phyloP scores from a whole-genome alignment of 768 basidiomycete species.

The Naganishia randhawae region DNA sequence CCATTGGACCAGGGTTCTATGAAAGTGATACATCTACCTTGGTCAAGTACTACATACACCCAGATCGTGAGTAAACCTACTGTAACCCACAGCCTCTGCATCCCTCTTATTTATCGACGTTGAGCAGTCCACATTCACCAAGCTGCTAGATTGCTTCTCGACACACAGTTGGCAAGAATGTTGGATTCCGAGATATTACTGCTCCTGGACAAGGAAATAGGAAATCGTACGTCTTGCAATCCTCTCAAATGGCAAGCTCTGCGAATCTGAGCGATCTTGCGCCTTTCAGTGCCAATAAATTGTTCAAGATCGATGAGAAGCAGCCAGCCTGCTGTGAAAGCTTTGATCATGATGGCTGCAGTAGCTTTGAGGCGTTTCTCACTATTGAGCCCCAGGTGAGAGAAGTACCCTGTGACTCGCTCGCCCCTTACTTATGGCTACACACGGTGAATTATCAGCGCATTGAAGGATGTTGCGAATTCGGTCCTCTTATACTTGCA shows the following conservation, averaged over 20 bases:
- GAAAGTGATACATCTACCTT: conserved; percentile 70
- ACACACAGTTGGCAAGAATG: conserved; percentile 65
- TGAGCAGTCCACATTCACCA: conserved; percentile 68
- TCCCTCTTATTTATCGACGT: not conserved
- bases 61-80: conserved; percentile 25
- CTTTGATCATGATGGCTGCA: conserved; percentile 77
- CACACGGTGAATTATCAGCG: conserved; percentile 53
- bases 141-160: conserved; percentile 73
- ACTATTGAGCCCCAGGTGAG: conserved; percentile 68
- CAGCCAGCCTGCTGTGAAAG: conserved; percentile 59
- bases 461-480: conserved; percentile 76
- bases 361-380: conserved; percentile 76
- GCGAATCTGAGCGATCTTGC: not conserved
- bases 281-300: conserved; percentile 19
- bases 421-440: not conserved
- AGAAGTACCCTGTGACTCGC: not conserved
- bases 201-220: conserved; percentile 65
- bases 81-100: conserved; percentile 2
- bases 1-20: conserved; percentile 62
- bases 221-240: conserved; percentile 54
- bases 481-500: conserved; percentile 75
- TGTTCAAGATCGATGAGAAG: not conserved
- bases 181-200: conserved; percentile 64
- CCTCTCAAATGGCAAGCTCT: not conserved
- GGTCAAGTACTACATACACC: conserved; percentile 61